Percentiles rank a stretch among this genome's conserved stretches.
These are phyloP conservation scores for Fusarium tjaetaba DNA, from an alignment of 2,329 filamentous ascomycete species.

Conservation along the genomic window DNA sequence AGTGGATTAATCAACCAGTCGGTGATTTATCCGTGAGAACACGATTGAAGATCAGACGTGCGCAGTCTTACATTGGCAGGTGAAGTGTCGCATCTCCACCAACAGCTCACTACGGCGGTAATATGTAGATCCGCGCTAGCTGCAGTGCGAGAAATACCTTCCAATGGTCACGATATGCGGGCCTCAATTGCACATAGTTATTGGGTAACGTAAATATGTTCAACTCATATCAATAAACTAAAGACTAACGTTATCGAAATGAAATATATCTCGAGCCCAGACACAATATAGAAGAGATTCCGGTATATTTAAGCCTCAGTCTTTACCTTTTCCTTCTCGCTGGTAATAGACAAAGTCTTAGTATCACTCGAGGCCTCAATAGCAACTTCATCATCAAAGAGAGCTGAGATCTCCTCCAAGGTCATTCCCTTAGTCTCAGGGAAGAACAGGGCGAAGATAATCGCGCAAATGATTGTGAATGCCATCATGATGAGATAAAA, in stretches of 20 bases:
- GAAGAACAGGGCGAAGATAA: background rate
- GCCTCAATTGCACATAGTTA: no score
- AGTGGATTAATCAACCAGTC: background rate
- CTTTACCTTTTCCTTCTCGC: background rate
- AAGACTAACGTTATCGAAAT: fast-evolving
- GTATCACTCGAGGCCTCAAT: background rate
- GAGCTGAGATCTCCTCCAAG: background rate
- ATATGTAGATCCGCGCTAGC: background rate
- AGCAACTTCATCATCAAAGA: background rate
- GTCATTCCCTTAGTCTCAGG: background rate
- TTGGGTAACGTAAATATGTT: fast-evolving
- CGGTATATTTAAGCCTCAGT: background rate
- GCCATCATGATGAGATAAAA: constrained; percentile 1
- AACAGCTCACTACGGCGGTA: background rate
- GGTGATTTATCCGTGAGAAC: background rate
- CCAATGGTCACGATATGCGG: fast-evolving
- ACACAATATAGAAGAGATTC: fast-evolving
- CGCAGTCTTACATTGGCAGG: background rate
- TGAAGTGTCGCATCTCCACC: background rate
- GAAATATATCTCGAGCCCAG: fast-evolving
- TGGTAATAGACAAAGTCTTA: background rate
- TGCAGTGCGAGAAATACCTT: no score
- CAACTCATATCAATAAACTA: no score
- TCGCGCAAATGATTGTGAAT: background rate
- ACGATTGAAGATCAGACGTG: background rate